phyloP scores from a whole-genome alignment of 345 rosid genomes.

The Rhodomyrtus tomentosa region DNA sequence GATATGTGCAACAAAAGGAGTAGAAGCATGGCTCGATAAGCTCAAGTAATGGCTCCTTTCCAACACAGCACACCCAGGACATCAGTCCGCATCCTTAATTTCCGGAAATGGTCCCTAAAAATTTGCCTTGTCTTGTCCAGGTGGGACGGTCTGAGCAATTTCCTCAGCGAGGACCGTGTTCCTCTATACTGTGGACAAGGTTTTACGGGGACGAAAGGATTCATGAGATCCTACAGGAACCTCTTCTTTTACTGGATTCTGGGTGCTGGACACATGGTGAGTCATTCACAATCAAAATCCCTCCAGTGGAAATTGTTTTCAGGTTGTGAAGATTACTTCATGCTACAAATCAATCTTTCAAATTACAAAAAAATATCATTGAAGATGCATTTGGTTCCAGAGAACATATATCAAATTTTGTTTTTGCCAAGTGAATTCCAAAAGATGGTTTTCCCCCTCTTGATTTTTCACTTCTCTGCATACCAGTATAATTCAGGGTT shows the following conservation, averaged over 20 bases:
- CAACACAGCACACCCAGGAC: neutral
- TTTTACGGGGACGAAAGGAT: neutral
- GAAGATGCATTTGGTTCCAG: neutral
- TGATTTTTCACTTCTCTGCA: neutral
- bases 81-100: neutral
- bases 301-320: neutral
- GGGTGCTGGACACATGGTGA: neutral
- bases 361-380: neutral
- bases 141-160: slow-evolving; percentile 20
- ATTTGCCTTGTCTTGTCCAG: neutral
- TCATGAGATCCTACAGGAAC: neutral
- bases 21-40: slow-evolving; percentile 30
- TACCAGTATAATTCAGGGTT: neutral
- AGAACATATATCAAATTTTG: neutral
- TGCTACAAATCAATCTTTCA: neutral
- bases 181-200: slow-evolving; percentile 19
- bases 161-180: slow-evolving; percentile 2
- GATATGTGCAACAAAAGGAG: slow-evolving; percentile 32
- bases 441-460: neutral
- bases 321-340: neutral
- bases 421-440: neutral
- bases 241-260: neutral
- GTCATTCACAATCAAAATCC: neutral
- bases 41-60: slow-evolving; percentile 15
- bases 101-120: neutral